Evolutionary conservation across 768 basidiomycete genomes (phyloP).

Genomic region (Hygrophoropsis aurantiaca): DNA sequence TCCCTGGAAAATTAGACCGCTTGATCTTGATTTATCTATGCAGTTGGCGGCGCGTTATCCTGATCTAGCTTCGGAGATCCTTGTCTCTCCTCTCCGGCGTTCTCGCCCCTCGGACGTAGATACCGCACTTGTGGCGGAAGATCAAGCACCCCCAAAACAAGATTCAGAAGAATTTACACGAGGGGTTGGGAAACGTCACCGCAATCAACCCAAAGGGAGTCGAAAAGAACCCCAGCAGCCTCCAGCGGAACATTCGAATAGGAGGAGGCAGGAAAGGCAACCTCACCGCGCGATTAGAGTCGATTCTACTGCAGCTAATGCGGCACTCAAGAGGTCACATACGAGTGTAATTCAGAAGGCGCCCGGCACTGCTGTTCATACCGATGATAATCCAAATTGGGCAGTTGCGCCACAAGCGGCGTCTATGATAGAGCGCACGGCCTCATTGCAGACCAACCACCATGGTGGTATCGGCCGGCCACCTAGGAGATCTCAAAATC

Average conservation of each 20-base stretch:
- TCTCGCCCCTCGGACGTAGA: neutral
- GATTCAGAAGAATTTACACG: too few species aligned
- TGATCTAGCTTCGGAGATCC: conserved; percentile 32
- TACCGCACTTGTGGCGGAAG: too few species aligned
- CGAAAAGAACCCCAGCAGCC: too few species aligned
- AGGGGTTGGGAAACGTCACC: too few species aligned
- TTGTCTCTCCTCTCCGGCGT: conserved; percentile 27
- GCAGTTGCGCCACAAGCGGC: neutral
- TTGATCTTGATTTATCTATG: neutral
- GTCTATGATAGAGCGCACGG: neutral
- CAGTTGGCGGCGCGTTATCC: conserved; percentile 36
- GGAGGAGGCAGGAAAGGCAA: too few species aligned
- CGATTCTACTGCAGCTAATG: too few species aligned
- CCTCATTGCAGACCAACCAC: conserved; percentile 3
- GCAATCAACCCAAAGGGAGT: too few species aligned
- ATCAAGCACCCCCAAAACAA: too few species aligned
- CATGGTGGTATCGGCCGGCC: neutral
- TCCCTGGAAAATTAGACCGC: neutral
- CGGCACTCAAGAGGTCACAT: too few species aligned
- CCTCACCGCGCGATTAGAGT: too few species aligned
- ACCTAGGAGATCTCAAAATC: neutral
- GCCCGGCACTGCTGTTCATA: conserved; percentile 14
- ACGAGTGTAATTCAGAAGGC: too few species aligned
- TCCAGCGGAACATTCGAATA: too few species aligned
- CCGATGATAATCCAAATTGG: conserved; percentile 31